Evolutionary conservation across 805 yeast genomes (phyloP).

Genomic region (Starmerella riodocensis): DNA sequence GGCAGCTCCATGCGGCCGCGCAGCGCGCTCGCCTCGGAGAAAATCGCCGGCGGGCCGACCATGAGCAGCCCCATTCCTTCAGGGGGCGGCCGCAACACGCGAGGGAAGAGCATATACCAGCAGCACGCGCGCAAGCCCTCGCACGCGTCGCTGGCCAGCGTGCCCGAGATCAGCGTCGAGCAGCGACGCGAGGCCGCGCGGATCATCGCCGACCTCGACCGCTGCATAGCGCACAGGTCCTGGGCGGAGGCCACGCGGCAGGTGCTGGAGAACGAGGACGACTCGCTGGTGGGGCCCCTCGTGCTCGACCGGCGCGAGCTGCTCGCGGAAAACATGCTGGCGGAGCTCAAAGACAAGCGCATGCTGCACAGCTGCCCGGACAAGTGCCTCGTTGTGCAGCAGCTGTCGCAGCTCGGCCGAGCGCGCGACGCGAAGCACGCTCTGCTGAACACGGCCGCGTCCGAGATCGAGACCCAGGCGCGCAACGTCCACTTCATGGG

Average conservation of each 20-base stretch:
- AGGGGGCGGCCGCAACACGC: neutral
- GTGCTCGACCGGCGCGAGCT: constrained; percentile 12
- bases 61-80: neutral
- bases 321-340: constrained; percentile 11
- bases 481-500: constrained; percentile 43
- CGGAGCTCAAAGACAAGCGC: constrained; percentile 8
- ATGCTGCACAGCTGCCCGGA: constrained; percentile 4
- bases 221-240: constrained; percentile 47
- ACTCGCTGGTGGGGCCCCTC: constrained; percentile 4
- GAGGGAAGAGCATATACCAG: neutral
- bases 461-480: constrained; percentile 36
- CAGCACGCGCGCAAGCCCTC: constrained; percentile 7
- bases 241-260: constrained; percentile 35
- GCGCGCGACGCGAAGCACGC: constrained; percentile 38
- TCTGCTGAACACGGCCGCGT: constrained; percentile 37
- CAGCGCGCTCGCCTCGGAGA: neutral
- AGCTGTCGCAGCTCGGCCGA: constrained; percentile 32
- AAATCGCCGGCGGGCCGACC: neutral
- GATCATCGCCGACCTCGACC: constrained; percentile 54
- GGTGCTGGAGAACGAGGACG: constrained; percentile 3
- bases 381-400: constrained; percentile 23
- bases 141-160: constrained; percentile 31
- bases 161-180: constrained; percentile 37
- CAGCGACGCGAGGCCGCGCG: constrained; percentile 46
- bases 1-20: neutral